These are phyloP conservation scores for Dicorynia guianensis DNA, from an alignment of 306 rosid genomes.

Conservation along the genomic window DNA sequence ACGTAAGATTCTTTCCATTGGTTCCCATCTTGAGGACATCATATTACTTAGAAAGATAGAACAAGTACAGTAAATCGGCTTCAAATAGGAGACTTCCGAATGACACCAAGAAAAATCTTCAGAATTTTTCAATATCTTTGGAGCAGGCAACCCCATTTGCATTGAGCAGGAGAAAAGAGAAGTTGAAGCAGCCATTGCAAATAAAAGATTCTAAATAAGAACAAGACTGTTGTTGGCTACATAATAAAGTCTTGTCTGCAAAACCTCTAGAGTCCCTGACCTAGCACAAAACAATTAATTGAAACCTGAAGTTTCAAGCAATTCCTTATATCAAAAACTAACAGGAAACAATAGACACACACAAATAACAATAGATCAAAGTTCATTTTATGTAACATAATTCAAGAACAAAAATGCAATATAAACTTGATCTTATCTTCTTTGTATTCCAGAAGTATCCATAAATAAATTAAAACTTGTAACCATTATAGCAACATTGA, in stretches of 20 bases:
- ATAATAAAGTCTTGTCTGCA: slow-evolving; percentile 1
- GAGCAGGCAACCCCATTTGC: slow-evolving; percentile 48
- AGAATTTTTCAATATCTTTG: slow-evolving; percentile 39
- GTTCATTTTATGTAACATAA: slow-evolving; percentile 7
- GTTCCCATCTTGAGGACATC: slow-evolving; percentile 41
- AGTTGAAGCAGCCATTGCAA: slow-evolving; percentile 72
- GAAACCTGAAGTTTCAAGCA: slow-evolving; percentile 8
- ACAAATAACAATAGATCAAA: not conserved
- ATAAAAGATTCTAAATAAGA: slow-evolving; percentile 31
- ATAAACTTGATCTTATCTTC: not conserved
- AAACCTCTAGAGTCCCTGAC: not conserved
- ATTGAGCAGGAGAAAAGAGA: slow-evolving; percentile 56
- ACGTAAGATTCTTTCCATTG: slow-evolving; percentile 23
- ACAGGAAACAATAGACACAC: slow-evolving; percentile 15
- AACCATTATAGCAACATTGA: not conserved
- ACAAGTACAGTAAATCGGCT: slow-evolving; percentile 31
- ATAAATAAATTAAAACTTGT: not conserved
- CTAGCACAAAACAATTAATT: not conserved
- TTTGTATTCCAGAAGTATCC: not conserved
- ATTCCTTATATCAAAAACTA: slow-evolving; percentile 16
- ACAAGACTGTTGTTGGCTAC: slow-evolving; percentile 11
- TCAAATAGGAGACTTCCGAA: slow-evolving; percentile 37
- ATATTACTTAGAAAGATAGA: slow-evolving; percentile 40
- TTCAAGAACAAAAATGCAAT: slow-evolving; percentile 14
- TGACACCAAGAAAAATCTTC: slow-evolving; percentile 37